Evolutionary conservation across 2,329 filamentous ascomycete genomes (phyloP).

Genomic region (Exserohilum rostratum): DNA sequence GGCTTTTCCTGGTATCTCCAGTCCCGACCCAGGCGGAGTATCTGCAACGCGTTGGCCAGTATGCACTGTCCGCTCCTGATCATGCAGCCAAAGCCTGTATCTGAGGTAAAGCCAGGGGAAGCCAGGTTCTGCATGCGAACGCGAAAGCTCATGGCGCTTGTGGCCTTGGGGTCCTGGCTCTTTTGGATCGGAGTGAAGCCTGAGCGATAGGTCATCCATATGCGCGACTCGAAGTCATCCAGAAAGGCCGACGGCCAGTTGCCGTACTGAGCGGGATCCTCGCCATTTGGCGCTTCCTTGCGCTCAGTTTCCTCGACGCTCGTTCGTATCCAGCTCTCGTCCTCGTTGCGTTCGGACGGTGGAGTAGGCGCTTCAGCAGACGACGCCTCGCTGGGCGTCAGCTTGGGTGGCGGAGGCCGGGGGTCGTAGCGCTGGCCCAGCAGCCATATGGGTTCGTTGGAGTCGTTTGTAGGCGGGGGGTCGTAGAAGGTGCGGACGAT

Average conservation of each 20-base stretch:
- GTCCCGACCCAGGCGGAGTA: slow-evolving; percentile 78
- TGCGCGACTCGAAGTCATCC: slow-evolving; percentile 87
- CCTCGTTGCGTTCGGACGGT: slow-evolving; percentile 37
- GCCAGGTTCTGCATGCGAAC: slow-evolving; percentile 87
- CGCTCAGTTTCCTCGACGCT: slow-evolving; percentile 69
- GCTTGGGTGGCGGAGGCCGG: slow-evolving; percentile 31
- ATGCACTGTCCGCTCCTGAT: slow-evolving; percentile 94
- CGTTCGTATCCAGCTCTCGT: slow-evolving; percentile 68
- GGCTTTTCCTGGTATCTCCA: slow-evolving; percentile 72
- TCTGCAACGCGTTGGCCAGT: slow-evolving; percentile 80
- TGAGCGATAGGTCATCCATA: slow-evolving; percentile 97
- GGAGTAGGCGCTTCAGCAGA: slow-evolving; percentile 28
- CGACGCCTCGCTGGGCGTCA: slow-evolving; percentile 23
- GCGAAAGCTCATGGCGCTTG: slow-evolving; percentile 75
- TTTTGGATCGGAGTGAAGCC: slow-evolving; percentile 83
- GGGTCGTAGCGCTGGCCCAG: slow-evolving; percentile 66
- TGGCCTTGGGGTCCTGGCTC: slow-evolving; percentile 74
- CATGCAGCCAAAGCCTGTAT: slow-evolving; percentile 99
- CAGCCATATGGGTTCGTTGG: slow-evolving; percentile 79
- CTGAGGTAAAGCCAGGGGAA: slow-evolving; percentile 82
- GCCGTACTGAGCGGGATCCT: slow-evolving; percentile 48
- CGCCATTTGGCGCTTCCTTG: slow-evolving; percentile 59
- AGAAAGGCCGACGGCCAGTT: slow-evolving; percentile 87
- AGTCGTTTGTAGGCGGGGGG: slow-evolving; percentile 82
- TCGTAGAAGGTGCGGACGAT: slow-evolving; percentile 94